Percentiles rank a stretch among this genome's conserved stretches.
These are phyloP conservation scores for Apiotrichum sp. DNA, from an alignment of 1,284 basidiomycete species.

Conservation along the genomic window DNA sequence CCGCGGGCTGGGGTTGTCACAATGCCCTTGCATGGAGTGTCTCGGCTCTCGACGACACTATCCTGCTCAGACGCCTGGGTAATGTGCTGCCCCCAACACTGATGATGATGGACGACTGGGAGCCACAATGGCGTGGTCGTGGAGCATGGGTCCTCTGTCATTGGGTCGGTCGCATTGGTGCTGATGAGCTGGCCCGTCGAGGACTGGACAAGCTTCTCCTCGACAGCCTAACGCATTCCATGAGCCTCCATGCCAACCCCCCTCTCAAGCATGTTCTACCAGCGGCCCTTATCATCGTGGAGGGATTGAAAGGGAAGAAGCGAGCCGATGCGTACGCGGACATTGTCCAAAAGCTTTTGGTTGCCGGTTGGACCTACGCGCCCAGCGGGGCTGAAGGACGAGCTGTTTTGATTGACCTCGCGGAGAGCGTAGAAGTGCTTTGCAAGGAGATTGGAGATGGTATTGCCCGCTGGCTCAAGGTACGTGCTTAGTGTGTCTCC, in stretches of 20 bases:
- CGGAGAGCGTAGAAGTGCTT: slow-evolving; percentile 29
- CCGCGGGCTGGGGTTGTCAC: slow-evolving; percentile 27
- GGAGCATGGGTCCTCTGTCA: slow-evolving; percentile 29
- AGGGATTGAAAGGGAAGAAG: slow-evolving; percentile 21
- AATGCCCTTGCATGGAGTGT: slow-evolving; percentile 30
- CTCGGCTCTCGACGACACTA: slow-evolving; percentile 2
- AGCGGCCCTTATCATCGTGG: slow-evolving; percentile 12
- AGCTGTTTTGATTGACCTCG: slow-evolving; percentile 28
- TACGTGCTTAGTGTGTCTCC: slow-evolving; percentile 9
- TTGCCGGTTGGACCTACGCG: slow-evolving; percentile 40
- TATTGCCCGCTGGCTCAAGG: slow-evolving; percentile 44
- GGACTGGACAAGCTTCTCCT: slow-evolving; percentile 38
- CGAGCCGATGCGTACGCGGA: slow-evolving; percentile 27
- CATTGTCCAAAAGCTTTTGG: slow-evolving; percentile 34
- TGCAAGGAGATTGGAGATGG: slow-evolving; percentile 30
- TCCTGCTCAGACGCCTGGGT: slow-evolving; percentile 23
- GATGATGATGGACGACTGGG: slow-evolving; percentile 46
- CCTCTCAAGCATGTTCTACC: slow-evolving; percentile 34
- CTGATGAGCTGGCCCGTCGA: slow-evolving; percentile 31
- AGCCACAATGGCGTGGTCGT: slow-evolving; percentile 34
- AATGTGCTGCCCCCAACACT: slow-evolving; percentile 43
- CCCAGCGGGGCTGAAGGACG: slow-evolving; percentile 32
- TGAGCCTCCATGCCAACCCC: slow-evolving; percentile 34
- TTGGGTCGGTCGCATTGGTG: slow-evolving; percentile 22
- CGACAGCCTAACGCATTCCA: slow-evolving; percentile 37